A percentile compares a stretch with the other conserved stretches of the same genome.
phyloP scores from a whole-genome alignment of 1,284 basidiomycete species.

The Tilletia walkeri region DNA sequence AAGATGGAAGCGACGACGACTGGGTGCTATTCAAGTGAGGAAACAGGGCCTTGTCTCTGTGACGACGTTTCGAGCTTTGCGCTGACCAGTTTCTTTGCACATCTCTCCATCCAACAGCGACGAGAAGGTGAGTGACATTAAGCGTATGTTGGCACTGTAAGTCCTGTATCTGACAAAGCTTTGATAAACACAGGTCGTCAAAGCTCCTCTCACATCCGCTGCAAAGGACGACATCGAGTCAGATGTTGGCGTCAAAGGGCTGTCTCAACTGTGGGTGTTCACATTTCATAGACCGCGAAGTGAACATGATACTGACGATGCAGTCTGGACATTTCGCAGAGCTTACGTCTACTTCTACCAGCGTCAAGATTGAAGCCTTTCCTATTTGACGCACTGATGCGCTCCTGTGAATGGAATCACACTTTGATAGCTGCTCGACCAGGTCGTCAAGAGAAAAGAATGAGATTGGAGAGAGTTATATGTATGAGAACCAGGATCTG shows the following conservation, averaged over 20 bases:
- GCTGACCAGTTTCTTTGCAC: background rate
- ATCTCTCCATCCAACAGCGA: constrained; percentile 20
- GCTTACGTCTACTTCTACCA: constrained; percentile 17
- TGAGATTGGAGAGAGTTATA: no score
- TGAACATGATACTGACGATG: background rate
- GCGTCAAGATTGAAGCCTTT: background rate
- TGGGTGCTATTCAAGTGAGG: constrained; percentile 44
- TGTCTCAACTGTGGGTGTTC: constrained; percentile 22
- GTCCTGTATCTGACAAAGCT: constrained; percentile 2
- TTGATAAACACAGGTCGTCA: constrained; percentile 36
- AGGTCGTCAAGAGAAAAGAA: no score
- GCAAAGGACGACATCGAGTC: constrained; percentile 19
- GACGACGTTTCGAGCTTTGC: background rate
- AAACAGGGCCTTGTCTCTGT: background rate
- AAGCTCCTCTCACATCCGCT: constrained; percentile 28
- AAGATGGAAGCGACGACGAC: background rate
- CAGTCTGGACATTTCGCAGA: background rate
- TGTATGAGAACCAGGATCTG: no score
- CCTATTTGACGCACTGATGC: background rate
- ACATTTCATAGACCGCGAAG: background rate
- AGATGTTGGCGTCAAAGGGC: constrained; percentile 33
- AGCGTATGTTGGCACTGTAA: constrained; percentile 13
- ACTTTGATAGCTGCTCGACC: no score
- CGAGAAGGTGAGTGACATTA: constrained; percentile 25
- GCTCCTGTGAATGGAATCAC: no score